These are phyloP conservation scores for Suhomyces coccinellae DNA, from an alignment of 1,139 yeast species.

Conservation along the genomic window DNA sequence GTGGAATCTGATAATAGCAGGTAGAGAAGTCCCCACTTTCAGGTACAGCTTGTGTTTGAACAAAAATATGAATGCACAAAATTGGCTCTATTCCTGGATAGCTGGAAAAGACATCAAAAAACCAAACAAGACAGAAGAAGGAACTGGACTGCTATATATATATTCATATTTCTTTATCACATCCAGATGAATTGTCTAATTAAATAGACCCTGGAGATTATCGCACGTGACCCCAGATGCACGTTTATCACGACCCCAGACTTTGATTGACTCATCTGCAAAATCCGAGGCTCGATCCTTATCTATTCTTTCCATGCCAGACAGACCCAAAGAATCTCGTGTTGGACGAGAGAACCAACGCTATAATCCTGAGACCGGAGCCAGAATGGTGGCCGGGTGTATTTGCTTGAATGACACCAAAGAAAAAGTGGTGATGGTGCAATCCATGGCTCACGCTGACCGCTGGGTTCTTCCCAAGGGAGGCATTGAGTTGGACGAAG, in stretches of 20 bases:
- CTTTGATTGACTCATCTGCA: not conserved
- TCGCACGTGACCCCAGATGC: not conserved
- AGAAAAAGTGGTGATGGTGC: constrained; percentile 70
- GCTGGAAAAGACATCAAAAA: too few species aligned
- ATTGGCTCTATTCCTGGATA: too few species aligned
- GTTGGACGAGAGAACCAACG: constrained; percentile 42
- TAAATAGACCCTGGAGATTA: not conserved
- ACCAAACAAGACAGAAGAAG: too few species aligned
- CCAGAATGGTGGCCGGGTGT: constrained; percentile 90
- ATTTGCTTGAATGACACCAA: constrained; percentile 62
- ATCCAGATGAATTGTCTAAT: too few species aligned
- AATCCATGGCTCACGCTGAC: constrained; percentile 64
- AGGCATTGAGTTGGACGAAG: constrained; percentile 87
- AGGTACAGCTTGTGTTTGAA: too few species aligned
- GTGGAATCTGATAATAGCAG: too few species aligned
- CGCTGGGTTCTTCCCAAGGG: constrained; percentile 95
- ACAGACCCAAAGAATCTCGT: constrained; percentile 26
- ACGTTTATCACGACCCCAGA: not conserved
- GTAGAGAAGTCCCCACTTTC: too few species aligned
- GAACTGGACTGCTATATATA: too few species aligned
- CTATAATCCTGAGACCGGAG: constrained; percentile 57
- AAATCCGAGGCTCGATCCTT: not conserved
- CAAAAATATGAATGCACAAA: too few species aligned
- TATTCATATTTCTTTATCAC: too few species aligned
- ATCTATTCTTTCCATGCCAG: not conserved